Percentiles rank a stretch among this genome's conserved stretches.
Conservation (phyloP, 805 yeast genomes). For the Wickerhamiella lipophila region DNA sequence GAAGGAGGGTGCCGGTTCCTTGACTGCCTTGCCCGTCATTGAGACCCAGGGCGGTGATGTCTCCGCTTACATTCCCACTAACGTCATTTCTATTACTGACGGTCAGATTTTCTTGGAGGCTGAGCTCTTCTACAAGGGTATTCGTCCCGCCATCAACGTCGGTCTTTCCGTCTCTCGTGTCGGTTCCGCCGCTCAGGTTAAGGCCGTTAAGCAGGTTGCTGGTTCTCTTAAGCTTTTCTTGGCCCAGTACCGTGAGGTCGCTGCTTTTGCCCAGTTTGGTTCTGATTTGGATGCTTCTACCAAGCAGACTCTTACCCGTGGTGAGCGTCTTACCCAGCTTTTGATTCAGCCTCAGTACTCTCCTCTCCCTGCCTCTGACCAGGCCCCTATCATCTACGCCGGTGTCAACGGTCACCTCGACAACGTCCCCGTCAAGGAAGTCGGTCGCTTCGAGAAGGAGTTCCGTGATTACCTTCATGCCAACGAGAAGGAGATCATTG, state of each 20-base stretch:
- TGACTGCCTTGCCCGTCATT: slow-evolving; percentile 91
- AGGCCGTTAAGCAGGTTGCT: slow-evolving; percentile 99
- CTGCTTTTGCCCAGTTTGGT: slow-evolving; percentile 99
- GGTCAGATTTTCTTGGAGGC: slow-evolving; percentile 99
- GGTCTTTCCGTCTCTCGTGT: slow-evolving; percentile 99
- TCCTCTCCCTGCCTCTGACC: slow-evolving; percentile 97
- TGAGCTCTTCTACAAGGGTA: slow-evolving; percentile 99
- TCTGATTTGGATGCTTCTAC: slow-evolving; percentile 99
- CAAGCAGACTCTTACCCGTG: slow-evolving; percentile 97
- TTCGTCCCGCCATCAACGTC: slow-evolving; percentile 99
- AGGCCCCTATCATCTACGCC: slow-evolving; percentile 95
- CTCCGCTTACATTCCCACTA: slow-evolving; percentile 94
- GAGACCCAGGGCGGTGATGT: slow-evolving; percentile 99
- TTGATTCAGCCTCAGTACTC: slow-evolving; percentile 95
- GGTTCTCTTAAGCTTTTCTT: slow-evolving; percentile 99
- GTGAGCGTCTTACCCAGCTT: slow-evolving; percentile 99
- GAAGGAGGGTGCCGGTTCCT: slow-evolving; percentile 79
- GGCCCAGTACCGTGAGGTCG: slow-evolving; percentile 99
- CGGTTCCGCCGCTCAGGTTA: slow-evolving; percentile 99
- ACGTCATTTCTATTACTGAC: slow-evolving; percentile 93
- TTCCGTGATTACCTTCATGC: slow-evolving; percentile 88
- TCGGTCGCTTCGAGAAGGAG: slow-evolving; percentile 82
- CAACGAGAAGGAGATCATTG: slow-evolving; percentile 72
- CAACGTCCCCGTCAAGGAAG: slow-evolving; percentile 65
- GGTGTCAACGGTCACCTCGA: slow-evolving; percentile 99